Evolutionary conservation across 371 early-diverging fungal species (phyloP).

Genomic region (Rhizopus arrhizus): DNA sequence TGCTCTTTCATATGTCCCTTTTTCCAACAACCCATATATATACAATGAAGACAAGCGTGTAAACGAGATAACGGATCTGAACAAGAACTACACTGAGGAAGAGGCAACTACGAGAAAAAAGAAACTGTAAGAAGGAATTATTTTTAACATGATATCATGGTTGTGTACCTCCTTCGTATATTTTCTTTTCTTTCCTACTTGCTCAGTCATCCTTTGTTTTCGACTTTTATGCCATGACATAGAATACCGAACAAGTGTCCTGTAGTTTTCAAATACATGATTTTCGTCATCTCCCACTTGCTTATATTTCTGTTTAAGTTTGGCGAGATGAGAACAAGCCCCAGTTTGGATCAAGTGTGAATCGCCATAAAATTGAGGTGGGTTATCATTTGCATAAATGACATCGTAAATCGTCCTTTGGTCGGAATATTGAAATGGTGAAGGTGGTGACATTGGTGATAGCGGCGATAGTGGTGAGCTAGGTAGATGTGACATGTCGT

Average conservation of each 20-base stretch:
- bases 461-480: slow-evolving; percentile 25
- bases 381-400: slow-evolving; percentile 40
- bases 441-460: slow-evolving; percentile 26
- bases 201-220: slow-evolving; percentile 23
- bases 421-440: slow-evolving; percentile 19
- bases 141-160: background rate
- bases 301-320: slow-evolving; percentile 31
- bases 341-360: slow-evolving; percentile 28
- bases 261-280: slow-evolving; percentile 37
- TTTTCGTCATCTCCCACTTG: slow-evolving; percentile 20
- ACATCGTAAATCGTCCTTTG: slow-evolving; percentile 42
- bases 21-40: slow-evolving; percentile 67
- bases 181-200: slow-evolving; percentile 21
- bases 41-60: slow-evolving; percentile 82
- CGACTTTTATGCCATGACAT: slow-evolving; percentile 37
- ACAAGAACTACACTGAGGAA: slow-evolving; percentile 70
- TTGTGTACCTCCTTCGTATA: slow-evolving; percentile 19
- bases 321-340: slow-evolving; percentile 41
- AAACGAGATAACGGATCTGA: slow-evolving; percentile 65
- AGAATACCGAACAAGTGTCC: slow-evolving; percentile 40
- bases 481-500: slow-evolving; percentile 14
- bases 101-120: slow-evolving; percentile 55
- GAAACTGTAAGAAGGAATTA: background rate
- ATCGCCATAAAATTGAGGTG: slow-evolving; percentile 37
- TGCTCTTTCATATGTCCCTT: slow-evolving; percentile 70